These are phyloP conservation scores for Cucumis cinereus DNA, from an alignment of 306 rosid species.

Conservation along the genomic window DNA sequence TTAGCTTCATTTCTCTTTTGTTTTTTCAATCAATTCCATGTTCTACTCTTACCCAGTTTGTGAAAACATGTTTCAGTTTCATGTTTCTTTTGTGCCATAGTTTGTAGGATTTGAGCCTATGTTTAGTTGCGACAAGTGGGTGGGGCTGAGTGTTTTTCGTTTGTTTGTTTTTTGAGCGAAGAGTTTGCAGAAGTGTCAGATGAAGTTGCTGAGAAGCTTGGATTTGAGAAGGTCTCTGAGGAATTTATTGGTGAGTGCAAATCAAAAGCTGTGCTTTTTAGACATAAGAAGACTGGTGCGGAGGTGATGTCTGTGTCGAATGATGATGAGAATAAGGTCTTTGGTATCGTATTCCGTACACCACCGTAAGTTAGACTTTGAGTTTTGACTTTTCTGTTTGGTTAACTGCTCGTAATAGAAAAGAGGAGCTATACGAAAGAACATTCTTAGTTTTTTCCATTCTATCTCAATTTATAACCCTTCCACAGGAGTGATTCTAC, in stretches of 20 bases:
- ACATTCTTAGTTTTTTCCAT: not conserved
- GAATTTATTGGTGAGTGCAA: conserved; percentile 81
- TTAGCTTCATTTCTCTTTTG: not conserved
- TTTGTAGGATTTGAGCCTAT: not conserved
- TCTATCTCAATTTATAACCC: not conserved
- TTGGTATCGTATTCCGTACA: conserved; percentile 88
- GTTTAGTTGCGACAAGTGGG: not conserved
- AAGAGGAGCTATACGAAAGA: not conserved
- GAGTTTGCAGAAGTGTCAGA: conserved; percentile 39
- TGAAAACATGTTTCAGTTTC: not conserved
- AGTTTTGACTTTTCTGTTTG: not conserved
- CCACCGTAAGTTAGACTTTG: conserved; percentile 57
- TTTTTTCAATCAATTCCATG: not conserved
- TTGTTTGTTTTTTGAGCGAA: conserved; percentile 14
- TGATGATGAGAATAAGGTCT: conserved; percentile 91
- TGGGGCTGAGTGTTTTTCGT: not conserved
- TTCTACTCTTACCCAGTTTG: not conserved
- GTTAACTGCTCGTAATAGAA: not conserved
- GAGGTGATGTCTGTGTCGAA: conserved; percentile 82
- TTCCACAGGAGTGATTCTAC: conserved; percentile 70
- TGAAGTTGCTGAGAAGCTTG: conserved; percentile 53
- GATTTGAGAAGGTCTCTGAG: conserved; percentile 72
- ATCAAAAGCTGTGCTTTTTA: conserved; percentile 69
- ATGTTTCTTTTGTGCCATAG: not conserved
- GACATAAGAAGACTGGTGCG: conserved; percentile 75